Conservation (phyloP, 2,329 filamentous ascomycete genomes). For the Diaporthe eres region DNA sequence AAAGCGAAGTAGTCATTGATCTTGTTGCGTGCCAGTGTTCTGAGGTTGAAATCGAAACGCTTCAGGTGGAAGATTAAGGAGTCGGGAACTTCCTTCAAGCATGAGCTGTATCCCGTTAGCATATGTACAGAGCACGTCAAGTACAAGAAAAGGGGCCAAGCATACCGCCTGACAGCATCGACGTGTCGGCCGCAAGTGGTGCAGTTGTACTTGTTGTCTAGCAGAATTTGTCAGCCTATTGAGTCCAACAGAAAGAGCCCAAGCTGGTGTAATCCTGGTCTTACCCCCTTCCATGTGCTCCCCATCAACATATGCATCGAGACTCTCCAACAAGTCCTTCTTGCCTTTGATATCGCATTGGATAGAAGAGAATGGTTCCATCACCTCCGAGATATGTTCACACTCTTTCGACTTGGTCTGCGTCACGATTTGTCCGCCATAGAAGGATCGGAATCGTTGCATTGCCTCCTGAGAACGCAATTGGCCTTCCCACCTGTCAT, state of each 20-base stretch:
- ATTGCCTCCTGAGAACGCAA: conserved; percentile 78
- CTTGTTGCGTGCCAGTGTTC: conserved; percentile 85
- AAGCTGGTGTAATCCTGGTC: conserved; percentile 44
- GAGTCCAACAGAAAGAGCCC: neutral
- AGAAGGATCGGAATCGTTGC: conserved; percentile 83
- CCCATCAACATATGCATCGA: conserved; percentile 95
- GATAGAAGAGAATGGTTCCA: conserved; percentile 93
- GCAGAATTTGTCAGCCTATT: neutral
- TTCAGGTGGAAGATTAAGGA: conserved; percentile 97
- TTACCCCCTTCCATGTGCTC: conserved; percentile 93
- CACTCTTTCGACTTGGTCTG: conserved; percentile 98
- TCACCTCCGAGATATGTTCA: conserved; percentile 89
- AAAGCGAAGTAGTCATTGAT: conserved; percentile 97
- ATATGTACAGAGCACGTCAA: neutral
- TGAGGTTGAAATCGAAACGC: conserved; percentile 85
- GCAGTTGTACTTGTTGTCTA: conserved; percentile 98
- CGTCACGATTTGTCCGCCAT: conserved; percentile 91
- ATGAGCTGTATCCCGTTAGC: conserved; percentile 71
- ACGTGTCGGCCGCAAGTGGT: conserved; percentile 90
- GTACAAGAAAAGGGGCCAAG: neutral
- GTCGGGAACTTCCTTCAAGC: conserved; percentile 91
- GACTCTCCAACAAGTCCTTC: conserved; percentile 83
- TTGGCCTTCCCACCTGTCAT: conserved; percentile 91
- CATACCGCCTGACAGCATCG: conserved; percentile 88
- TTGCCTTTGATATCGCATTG: conserved; percentile 98